Base-by-base conservation (phyloP, 257 asterid genomes). In the Orobanche coerulescens region DNA sequence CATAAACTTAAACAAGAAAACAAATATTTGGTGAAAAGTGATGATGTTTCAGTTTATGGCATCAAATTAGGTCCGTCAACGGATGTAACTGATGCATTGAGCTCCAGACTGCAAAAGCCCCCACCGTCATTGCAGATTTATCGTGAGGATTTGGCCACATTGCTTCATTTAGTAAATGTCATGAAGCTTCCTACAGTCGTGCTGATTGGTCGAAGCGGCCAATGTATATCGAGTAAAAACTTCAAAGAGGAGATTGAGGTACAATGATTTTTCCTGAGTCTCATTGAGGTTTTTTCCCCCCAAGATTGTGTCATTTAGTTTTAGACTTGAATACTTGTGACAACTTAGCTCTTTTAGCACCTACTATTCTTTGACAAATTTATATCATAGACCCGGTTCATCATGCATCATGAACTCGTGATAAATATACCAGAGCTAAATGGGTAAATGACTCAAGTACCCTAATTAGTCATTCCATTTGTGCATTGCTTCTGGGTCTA, bases 61-160 rank as follows among this genome's bases (percentile, higher is more conserved):
- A 57, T 80, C 73, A 76, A 73, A 62, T 64, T 77, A 61, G 97
- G 97, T 44, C 78, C 86, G 1, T 68, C 57, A 9, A 77, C 80
- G 24, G 79, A 71, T 59, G 62, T 65, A 16, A 64, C 73, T 14
- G 74, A 78, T 55, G 76, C 70, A 5, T 55, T 83, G 71, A 68
- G 70, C 68, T 78, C 87, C 66, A 83, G 66, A 52, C 40, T 80
- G 75, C 84, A 26, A 44, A 77, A 68, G 22, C 71, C 79, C 13
- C 79, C 82, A 0, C 73, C 62, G 5, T 74, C 68, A 20, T 64
- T 78, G 70, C 90, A 82, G 86, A 64, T 85, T 73, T 52, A 73
- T 65, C 84, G 83, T 1, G 96, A 90, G 66, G 78, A 74, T 33
- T 65, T 90, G 76, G 80, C 94, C 28, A 72, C 81, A 68, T 68